A percentile compares a stretch with the other conserved stretches of the same genome.
Evolutionary conservation across 805 yeast species (phyloP).

Genomic region (Ogataea trehalophila): DNA sequence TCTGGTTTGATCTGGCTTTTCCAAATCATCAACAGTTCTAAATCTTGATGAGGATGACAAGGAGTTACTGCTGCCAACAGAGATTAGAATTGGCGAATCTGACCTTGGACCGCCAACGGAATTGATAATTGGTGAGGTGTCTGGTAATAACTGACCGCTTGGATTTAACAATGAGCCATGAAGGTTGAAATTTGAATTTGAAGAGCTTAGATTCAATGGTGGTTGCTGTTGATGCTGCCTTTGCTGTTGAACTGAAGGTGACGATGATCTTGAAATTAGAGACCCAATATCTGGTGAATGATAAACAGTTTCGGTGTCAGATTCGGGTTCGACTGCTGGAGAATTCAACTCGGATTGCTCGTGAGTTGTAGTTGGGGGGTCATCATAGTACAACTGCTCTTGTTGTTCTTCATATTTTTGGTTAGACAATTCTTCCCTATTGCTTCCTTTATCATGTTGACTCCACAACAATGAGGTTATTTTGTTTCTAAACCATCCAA

Average conservation of each 20-base stretch:
- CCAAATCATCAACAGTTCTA: slow-evolving; percentile 14
- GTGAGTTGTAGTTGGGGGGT: background rate
- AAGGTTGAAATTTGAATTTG: slow-evolving; percentile 19
- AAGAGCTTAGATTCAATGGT: slow-evolving; percentile 16
- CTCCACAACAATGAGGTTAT: slow-evolving; percentile 11
- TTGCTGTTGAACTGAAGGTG: slow-evolving; percentile 10
- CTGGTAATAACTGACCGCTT: background rate
- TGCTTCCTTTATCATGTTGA: no score
- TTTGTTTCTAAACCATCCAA: slow-evolving; percentile 24
- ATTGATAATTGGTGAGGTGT: background rate
- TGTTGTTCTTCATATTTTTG: no score
- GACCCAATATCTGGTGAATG: slow-evolving; percentile 24
- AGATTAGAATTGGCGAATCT: slow-evolving; percentile 2
- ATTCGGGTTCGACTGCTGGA: slow-evolving; percentile 11
- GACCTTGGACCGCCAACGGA: slow-evolving; percentile 2
- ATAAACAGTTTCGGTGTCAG: slow-evolving; percentile 21
- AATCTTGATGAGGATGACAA: slow-evolving; percentile 11
- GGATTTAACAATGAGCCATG: background rate
- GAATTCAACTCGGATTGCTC: background rate
- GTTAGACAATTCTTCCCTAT: background rate
- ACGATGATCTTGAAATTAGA: slow-evolving; percentile 15
- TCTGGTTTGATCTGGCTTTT: slow-evolving; percentile 30
- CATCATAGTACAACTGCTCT: no score
- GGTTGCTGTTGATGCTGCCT: slow-evolving; percentile 5
- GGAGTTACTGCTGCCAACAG: slow-evolving; percentile 6